Evolutionary conservation across 73 alveolate species (phyloP), one percentile per base, ranked within the genome.

Genomic region (Loxodes magnus): DNA sequence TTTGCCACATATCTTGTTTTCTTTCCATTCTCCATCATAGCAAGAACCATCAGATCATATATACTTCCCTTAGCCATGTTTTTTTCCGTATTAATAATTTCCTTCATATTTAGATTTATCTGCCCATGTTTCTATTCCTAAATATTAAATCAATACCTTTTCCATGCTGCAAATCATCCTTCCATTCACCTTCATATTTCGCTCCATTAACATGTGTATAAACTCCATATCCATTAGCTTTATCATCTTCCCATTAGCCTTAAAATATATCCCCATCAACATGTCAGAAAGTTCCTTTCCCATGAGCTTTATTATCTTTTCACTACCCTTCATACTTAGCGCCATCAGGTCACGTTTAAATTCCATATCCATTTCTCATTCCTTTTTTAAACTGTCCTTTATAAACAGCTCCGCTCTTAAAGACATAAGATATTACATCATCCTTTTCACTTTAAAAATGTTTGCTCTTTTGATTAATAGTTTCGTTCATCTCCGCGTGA

Each of bases 341-440:
- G 2, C 94, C 93, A 65, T 88, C 84, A 17, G 82, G 77, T 94
- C 94, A 88, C 53, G 34, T 61, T 43, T 80, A 64, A 4, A 51
- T 66, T 23, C 90, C 92, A 33, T 69, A 52, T 7, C 98, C 98
- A 43, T 78, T 86, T 79, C 81, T 74, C 42, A 74, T 37, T 5
- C 77, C 74, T 9, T 84, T 78, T 62, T 51, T 79, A 93, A 92
- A 79, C 67, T 87, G 84, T 23, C 96, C 96, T 7, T 35, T 33
- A 71, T 82, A 85, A 21, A 57, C 72, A 21, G 96, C 86, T 2
- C 91, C 90, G 35, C 19, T 38, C 19, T 38, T 38, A 14, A 38
- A 38, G 9, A 38, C 6, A 6, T 6, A 5, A 7, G 35, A n/a
- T n/a, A n/a, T n/a, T n/a, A n/a, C n/a, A n/a, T n/a, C n/a, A n/a